Percentiles rank a stretch among this genome's conserved stretches.
phyloP scores from a whole-genome alignment of 2,329 filamentous ascomycete genomes.

The Alternaria infectoria region DNA sequence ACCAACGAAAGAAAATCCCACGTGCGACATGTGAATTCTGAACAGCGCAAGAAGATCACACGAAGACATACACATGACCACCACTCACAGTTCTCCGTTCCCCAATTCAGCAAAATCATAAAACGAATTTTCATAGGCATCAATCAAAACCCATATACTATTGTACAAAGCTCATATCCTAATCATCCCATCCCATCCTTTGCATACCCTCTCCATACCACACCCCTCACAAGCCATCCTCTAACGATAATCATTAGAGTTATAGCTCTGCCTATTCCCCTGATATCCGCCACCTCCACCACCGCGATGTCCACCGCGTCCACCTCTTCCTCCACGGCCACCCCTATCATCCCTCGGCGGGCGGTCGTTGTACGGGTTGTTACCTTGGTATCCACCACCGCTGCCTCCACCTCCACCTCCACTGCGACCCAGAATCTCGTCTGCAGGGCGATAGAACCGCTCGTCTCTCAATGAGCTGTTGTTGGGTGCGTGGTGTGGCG shows the following conservation, averaged over 20 bases:
- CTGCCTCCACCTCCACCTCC: slow-evolving; percentile 21
- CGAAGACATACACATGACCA: not conserved
- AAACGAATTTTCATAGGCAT: not conserved
- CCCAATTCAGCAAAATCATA: not conserved
- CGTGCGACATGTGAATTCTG: too few relatives aligned
- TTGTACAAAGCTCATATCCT: not conserved
- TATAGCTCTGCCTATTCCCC: slow-evolving; percentile 18
- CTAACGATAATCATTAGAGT: slow-evolving; percentile 27
- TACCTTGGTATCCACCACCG: slow-evolving; percentile 22
- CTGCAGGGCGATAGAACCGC: slow-evolving; percentile 31
- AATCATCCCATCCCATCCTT: not conserved
- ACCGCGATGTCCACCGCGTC: slow-evolving; percentile 36
- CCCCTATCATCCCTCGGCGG: slow-evolving; percentile 23
- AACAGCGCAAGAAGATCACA: too few relatives aligned
- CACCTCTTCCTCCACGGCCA: slow-evolving; percentile 26
- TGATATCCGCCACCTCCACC: slow-evolving; percentile 16
- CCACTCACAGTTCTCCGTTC: not conserved
- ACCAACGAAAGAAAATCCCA: too few relatives aligned
- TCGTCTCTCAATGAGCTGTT: slow-evolving; percentile 31
- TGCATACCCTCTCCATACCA: not conserved
- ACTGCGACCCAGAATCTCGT: slow-evolving; percentile 32
- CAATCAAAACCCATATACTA: not conserved
- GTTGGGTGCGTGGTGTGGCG: slow-evolving; percentile 26
- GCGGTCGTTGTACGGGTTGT: slow-evolving; percentile 30
- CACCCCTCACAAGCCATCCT: fast-evolving